phyloP scores from a whole-genome alignment of 192 early-diverging fungal species.

The Pecoramyces ruminantium region DNA sequence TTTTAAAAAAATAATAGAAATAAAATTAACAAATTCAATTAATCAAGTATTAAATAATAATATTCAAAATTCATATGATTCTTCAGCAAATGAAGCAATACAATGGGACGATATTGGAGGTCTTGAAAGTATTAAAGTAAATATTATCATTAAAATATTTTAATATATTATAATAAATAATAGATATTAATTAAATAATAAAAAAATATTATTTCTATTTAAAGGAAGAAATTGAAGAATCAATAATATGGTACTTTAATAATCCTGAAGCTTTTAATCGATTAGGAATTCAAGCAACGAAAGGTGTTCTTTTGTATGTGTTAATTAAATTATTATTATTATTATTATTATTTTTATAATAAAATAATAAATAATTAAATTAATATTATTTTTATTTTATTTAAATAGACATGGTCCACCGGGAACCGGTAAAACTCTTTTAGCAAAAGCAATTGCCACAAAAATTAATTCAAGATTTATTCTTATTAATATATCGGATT shows the following conservation, averaged over 20 bases:
- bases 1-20: background rate
- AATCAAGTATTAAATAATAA: background rate
- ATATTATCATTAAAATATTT: background rate
- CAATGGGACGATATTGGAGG: background rate
- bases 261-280: background rate
- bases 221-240: background rate
- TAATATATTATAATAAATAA: no score
- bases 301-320: background rate
- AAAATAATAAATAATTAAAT: no score
- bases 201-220: no score
- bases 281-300: background rate
- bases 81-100: background rate
- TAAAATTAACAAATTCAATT: background rate
- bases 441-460: background rate
- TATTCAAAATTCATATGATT: background rate
- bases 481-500: background rate
- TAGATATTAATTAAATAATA: no score
- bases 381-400: no score
- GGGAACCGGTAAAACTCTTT: background rate
- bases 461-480: background rate
- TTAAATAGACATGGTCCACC: background rate
- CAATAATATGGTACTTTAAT: background rate
- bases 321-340: background rate
- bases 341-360: no score
- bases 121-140: background rate